phyloP scores from a whole-genome alignment of 1,284 basidiomycete genomes.

The Inonotus obliquus region DNA sequence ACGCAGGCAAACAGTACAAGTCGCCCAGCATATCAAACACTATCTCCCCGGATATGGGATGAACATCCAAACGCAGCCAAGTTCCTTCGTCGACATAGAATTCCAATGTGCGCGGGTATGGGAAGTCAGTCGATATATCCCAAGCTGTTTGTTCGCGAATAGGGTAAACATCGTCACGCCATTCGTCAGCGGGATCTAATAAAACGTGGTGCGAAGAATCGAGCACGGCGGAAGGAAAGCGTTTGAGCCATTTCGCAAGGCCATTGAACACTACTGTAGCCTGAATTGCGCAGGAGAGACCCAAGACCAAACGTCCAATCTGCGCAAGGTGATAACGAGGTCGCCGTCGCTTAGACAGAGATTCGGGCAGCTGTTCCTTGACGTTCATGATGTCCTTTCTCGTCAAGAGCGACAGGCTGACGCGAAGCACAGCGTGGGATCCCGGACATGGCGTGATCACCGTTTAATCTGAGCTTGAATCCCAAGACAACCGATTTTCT shows the following conservation, averaged over 20 bases:
- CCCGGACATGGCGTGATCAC: neutral
- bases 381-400: neutral
- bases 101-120: constrained; percentile 56
- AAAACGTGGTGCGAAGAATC: neutral
- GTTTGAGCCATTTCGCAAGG: neutral
- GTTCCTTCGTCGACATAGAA: constrained; percentile 70
- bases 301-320: constrained; percentile 4
- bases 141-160: constrained; percentile 57
- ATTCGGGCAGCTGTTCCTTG: neutral
- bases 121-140: constrained; percentile 76
- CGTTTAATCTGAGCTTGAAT: neutral
- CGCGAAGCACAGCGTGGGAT: neutral
- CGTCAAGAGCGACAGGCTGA: neutral
- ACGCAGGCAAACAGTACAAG: constrained; percentile 59
- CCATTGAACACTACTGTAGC: neutral
- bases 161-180: constrained; percentile 62
- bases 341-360: neutral
- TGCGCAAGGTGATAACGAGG: neutral
- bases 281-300: constrained; percentile 1
- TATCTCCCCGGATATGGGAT: constrained; percentile 61
- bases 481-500: neutral
- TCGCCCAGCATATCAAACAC: constrained; percentile 73
- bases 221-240: neutral
- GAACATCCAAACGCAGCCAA: constrained; percentile 68
- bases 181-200: constrained; percentile 32